Base-by-base conservation (phyloP, 176 grass and related monocot genomes). In the Puya raimondii region DNA sequence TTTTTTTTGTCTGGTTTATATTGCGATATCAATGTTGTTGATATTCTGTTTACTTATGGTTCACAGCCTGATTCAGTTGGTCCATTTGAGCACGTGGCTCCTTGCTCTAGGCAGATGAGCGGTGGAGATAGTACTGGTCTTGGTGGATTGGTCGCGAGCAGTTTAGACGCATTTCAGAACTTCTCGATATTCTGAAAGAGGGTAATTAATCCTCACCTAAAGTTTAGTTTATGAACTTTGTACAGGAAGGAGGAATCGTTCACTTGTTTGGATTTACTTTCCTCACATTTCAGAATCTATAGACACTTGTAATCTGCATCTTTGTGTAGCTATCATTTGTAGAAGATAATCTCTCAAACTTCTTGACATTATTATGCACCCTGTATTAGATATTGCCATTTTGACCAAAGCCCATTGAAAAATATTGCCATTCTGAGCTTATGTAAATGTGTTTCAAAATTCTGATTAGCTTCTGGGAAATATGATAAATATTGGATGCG, bases 141-240 rank as follows among this genome's bases (percentile, higher is more conserved):
- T 51, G 84, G 79, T 6, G 54, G 65, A 47, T 79, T 92, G 63
- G 51, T 97, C 10, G 68, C 81, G 9, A 83, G 73, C 50, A 92
- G 94, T 70, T 72, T 88, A 72, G 94, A 97, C 74, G 76, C 93
- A 64, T 90, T 90, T 27, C 89, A 87, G 68, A 92, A 92, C 23
- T 87, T 96, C 66, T 90, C 82, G 18, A 79, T 90, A 78, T 77
- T 76, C 56, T 97, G 69, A 87, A 65, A 66, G n/a, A 61, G 16
- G 52, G n/a, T 2, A 14, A 53, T 0, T n/a, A 58, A 17, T 58
- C 16, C 18, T 18, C 18, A 18, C 56, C 56, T 18, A 18, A 20
- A 21, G 17, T 10, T 61, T 61, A 61, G 56, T 16, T 11, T n/a
- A 18, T 18, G 16, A 61, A 18, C 56, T 20, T 4, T 61, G 56